Evolutionary conservation across 768 basidiomycete genomes (phyloP).

Genomic region (Russula olivacea): DNA sequence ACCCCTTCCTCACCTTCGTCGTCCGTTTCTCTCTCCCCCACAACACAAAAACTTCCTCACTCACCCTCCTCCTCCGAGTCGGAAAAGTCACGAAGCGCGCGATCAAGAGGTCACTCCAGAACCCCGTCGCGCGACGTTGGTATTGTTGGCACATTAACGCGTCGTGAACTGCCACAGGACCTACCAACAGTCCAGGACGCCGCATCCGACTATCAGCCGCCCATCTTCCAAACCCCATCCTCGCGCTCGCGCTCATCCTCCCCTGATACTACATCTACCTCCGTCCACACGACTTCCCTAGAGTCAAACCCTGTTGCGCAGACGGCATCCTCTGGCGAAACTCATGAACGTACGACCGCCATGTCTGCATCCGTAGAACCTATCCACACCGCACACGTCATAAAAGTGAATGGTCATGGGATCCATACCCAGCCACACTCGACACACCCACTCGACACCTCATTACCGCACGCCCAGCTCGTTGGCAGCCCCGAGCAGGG

Average conservation of each 20-base stretch:
- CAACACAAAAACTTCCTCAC: background rate
- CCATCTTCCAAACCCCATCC: constrained; percentile 37
- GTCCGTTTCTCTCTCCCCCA: constrained; percentile 23
- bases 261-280: constrained; percentile 23
- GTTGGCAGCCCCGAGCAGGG: background rate
- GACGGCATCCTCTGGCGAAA: constrained; percentile 26
- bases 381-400: constrained; percentile 19
- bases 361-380: constrained; percentile 30
- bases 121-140: constrained; percentile 43
- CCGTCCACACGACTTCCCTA: background rate
- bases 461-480: background rate
- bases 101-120: constrained; percentile 32
- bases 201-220: constrained; percentile 30
- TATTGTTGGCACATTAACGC: constrained; percentile 41
- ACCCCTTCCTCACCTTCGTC: constrained; percentile 39
- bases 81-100: background rate
- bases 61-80: background rate
- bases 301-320: background rate
- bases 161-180: constrained; percentile 30
- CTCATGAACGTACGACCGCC: constrained; percentile 19
- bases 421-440: constrained; percentile 6
- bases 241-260: constrained; percentile 32
- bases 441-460: background rate
- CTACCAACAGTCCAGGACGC: constrained; percentile 18
- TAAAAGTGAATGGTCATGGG: constrained; percentile 17